These are phyloP conservation scores for Panaeolus cyanescens DNA, from an alignment of 768 basidiomycete genomes.

Conservation along the genomic window DNA sequence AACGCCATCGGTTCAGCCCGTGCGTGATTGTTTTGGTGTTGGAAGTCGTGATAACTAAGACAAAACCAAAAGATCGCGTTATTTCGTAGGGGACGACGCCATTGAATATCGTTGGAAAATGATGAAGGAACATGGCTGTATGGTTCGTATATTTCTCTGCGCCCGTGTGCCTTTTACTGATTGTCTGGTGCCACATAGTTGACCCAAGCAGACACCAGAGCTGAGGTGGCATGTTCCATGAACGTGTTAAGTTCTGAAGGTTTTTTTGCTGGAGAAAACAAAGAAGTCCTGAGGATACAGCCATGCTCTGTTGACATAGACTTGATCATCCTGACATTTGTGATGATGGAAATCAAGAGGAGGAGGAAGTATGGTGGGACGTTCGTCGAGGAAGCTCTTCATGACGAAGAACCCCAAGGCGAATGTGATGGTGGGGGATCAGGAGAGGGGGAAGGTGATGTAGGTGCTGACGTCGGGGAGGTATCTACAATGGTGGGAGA, in stretches of 20 bases:
- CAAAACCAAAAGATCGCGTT: constrained; percentile 37
- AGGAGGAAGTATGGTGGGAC: constrained; percentile 35
- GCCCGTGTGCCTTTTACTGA: not conserved
- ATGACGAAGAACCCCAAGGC: constrained; percentile 40
- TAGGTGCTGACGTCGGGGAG: constrained; percentile 3
- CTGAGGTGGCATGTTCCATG: constrained; percentile 44
- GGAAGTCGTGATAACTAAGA: not conserved
- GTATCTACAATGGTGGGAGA: constrained; percentile 5
- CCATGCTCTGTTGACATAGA: constrained; percentile 53
- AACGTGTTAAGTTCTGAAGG: constrained; percentile 39
- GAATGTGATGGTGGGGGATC: constrained; percentile 37
- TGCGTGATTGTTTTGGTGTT: constrained; percentile 22
- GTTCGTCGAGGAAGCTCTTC: constrained; percentile 17
- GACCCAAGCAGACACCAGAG: constrained; percentile 27
- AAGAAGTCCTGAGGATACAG: constrained; percentile 45
- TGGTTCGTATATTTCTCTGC: constrained; percentile 31
- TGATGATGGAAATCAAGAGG: constrained; percentile 58
- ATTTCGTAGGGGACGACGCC: constrained; percentile 52
- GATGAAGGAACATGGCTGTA: constrained; percentile 37
- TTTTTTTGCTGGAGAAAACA: constrained; percentile 48
- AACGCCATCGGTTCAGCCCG: constrained; percentile 41
- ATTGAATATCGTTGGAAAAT: constrained; percentile 52
- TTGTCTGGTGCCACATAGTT: not conserved
- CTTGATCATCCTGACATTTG: constrained; percentile 53
- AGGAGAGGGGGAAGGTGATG: constrained; percentile 16